phyloP scores from a whole-genome alignment of 2,329 filamentous ascomycete genomes.

The Albifimbria verrucaria region DNA sequence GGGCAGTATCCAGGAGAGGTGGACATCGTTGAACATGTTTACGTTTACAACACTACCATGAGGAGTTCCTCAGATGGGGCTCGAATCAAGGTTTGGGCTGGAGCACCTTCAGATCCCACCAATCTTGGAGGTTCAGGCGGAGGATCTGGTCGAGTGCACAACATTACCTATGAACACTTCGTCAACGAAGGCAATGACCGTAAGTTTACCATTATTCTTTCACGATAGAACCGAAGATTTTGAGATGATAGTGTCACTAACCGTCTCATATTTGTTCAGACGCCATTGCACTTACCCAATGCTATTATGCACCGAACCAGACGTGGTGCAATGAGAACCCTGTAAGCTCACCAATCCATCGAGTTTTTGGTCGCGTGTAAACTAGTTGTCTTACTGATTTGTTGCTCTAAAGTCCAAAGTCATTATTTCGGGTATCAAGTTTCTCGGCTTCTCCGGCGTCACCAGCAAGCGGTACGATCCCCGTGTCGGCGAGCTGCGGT shows the following conservation, averaged over 20 bases:
- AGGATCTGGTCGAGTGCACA: slow-evolving; percentile 48
- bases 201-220: no score
- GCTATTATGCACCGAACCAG: slow-evolving; percentile 7
- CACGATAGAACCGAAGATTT: no score
- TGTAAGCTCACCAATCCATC: no score
- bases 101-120: slow-evolving; percentile 23
- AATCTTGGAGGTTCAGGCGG: slow-evolving; percentile 56
- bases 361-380: no score
- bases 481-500: slow-evolving; percentile 13
- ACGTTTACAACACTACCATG: slow-evolving; percentile 57
- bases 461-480: slow-evolving; percentile 13
- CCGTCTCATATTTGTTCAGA: no score
- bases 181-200: slow-evolving; percentile 56
- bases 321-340: slow-evolving; percentile 8
- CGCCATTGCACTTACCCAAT: slow-evolving; percentile 9
- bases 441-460: slow-evolving; percentile 16
- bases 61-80: slow-evolving; percentile 59
- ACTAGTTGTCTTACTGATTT: no score
- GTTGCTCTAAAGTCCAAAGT: no score
- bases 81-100: slow-evolving; percentile 71
- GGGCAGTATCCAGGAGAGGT: slow-evolving; percentile 61
- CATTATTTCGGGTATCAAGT: slow-evolving; percentile 13
- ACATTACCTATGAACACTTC: slow-evolving; percentile 63
- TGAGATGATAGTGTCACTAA: no score
- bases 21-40: slow-evolving; percentile 65